Conservation (phyloP, 257 asterid genomes). For the Solanum pennellii region DNA sequence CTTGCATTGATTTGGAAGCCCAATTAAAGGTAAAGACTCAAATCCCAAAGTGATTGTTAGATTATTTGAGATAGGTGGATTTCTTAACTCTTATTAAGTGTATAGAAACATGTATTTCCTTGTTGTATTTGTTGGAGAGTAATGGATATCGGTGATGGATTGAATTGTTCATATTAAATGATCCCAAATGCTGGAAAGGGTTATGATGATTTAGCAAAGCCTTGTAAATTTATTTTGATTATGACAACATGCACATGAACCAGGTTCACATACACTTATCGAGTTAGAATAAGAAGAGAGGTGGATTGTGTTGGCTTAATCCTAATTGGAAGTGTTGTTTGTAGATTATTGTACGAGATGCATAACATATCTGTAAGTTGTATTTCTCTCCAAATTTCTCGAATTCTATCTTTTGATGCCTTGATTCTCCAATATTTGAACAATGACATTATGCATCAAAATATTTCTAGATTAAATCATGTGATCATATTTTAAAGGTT, state of each 20-base stretch:
- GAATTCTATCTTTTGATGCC: background rate
- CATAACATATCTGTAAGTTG: background rate
- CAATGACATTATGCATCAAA: background rate
- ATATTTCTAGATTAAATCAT: background rate
- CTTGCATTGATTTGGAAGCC: background rate
- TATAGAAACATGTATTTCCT: background rate
- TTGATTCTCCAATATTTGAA: background rate
- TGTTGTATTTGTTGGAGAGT: background rate
- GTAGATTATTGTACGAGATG: background rate
- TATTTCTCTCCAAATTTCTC: background rate
- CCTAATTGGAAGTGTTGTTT: no score
- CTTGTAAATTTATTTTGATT: background rate
- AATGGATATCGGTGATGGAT: background rate
- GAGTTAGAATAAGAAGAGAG: background rate
- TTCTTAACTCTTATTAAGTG: background rate
- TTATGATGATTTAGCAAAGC: background rate
- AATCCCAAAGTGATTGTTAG: background rate
- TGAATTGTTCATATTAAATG: background rate
- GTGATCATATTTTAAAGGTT: background rate
- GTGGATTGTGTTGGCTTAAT: background rate
- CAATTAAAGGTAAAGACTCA: background rate
- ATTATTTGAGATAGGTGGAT: no score
- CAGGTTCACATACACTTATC: background rate
- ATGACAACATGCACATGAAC: background rate
- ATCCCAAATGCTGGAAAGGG: background rate